Base-by-base conservation (phyloP, 345 rosid genomes). In the Iberis pinnata region DNA sequence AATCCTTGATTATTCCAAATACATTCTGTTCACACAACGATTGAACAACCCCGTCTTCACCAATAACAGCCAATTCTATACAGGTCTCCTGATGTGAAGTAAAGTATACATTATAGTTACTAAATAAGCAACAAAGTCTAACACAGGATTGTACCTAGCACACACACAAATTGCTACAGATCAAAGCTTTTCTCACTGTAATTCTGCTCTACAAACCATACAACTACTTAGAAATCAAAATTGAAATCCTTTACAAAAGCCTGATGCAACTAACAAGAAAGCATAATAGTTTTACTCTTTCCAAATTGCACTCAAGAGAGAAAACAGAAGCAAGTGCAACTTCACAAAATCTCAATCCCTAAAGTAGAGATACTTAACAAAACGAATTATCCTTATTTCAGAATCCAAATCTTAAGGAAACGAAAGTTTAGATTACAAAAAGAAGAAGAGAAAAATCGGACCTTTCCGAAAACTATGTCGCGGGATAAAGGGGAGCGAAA, bases 401-500 rank as follows among this genome's bases (percentile, higher is more conserved):
- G 40, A 53, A 18, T 24, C 61, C 66, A 60, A 40, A 53, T 41
- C 39, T 4, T 29, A 29, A 29, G 33, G 10, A 29, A 29, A 0
- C 9, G 3, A 29, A 49, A 44, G 29, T 18, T n/a, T 7, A 45
- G 56, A 19, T 7, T 2, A 40, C 5, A 17, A 18, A 43, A 29
- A 13, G 15, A 56, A 47, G 49, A 29, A 11, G 54, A 24, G 4
- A 11, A 55, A 56, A 12, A 7, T 14, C 32, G 1, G n/a, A 88
- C 98, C 89, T 85, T 92, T 65, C 88, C 97, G 40, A 88, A 85
- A 64, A 92, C 93, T 66, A 92, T 53, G 78, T 92, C 98, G 53
- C 43, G 64, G 9, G 81, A 81, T 52, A 76, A 77, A 22, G 69
- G 74, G 9, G 71, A 78, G 64, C 97, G 97, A 71, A 92, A 69